Conservation (phyloP, 2,329 filamentous ascomycete genomes). For the Colletotrichum zoysiae region DNA sequence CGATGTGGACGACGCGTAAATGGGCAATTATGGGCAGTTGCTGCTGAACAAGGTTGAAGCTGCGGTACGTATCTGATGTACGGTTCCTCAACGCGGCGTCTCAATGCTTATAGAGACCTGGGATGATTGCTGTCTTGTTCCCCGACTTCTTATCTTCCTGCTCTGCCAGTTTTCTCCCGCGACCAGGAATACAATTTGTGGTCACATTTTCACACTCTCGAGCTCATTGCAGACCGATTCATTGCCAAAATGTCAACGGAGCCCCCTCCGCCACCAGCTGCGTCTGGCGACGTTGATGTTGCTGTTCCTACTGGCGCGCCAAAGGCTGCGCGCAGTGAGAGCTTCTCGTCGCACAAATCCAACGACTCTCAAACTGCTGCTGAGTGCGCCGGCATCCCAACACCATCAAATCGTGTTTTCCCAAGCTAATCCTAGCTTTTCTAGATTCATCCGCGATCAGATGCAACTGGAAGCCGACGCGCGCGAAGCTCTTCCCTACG, state of each 20-base stretch:
- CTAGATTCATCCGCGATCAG: slow-evolving; percentile 88
- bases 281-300: slow-evolving; percentile 44
- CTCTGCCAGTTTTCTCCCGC: not conserved
- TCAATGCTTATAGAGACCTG: not conserved
- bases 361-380: slow-evolving; percentile 79
- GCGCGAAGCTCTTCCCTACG: slow-evolving; percentile 93
- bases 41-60: slow-evolving; percentile 12
- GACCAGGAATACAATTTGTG: not conserved
- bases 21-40: slow-evolving; percentile 38
- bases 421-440: not conserved
- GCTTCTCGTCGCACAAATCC: slow-evolving; percentile 70
- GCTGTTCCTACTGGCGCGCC: slow-evolving; percentile 42
- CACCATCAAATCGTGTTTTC: not conserved
- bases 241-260: slow-evolving; percentile 53
- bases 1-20: slow-evolving; percentile 46
- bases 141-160: not conserved
- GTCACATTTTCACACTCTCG: too few relatives aligned
- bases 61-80: slow-evolving; percentile 36
- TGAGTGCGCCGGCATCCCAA: slow-evolving; percentile 62
- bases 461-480: slow-evolving; percentile 94
- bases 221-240: not conserved
- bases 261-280: slow-evolving; percentile 49
- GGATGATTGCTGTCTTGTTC: not conserved
- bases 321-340: slow-evolving; percentile 62
- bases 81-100: slow-evolving; percentile 23